Conservation (phyloP, 2,329 filamentous ascomycete species). For the Alternaria sp. region DNA sequence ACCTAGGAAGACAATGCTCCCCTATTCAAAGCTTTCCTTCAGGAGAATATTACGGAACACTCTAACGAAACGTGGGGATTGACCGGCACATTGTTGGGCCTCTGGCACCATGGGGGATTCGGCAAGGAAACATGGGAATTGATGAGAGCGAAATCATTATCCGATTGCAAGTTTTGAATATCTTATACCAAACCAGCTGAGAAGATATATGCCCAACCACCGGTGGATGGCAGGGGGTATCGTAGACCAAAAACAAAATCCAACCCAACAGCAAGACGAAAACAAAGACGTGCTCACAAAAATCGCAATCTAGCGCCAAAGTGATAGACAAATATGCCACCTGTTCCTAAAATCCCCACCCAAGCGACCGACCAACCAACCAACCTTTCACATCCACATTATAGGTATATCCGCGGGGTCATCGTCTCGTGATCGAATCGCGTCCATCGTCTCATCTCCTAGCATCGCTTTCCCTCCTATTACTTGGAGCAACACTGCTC, state of each 20-base stretch:
- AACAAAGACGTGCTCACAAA: conserved; percentile 1
- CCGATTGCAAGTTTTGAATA: no score
- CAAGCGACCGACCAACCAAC: background rate
- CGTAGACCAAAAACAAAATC: conserved; percentile 6
- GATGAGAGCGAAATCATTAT: no score
- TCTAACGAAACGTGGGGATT: no score
- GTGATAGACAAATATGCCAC: conserved; percentile 1
- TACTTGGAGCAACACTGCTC: conserved; percentile 15
- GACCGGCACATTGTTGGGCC: no score
- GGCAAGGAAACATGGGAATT: no score
- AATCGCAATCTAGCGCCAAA: background rate
- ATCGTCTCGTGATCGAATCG: background rate
- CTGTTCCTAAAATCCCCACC: background rate
- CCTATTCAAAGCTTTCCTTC: no score
- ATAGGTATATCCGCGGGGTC: background rate
- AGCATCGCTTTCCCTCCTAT: conserved; percentile 16
- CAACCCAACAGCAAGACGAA: background rate
- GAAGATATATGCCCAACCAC: conserved; percentile 16
- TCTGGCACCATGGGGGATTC: no score
- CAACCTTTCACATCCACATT: background rate
- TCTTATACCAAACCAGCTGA: background rate
- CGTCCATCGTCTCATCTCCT: background rate
- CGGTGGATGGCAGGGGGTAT: conserved; percentile 21
- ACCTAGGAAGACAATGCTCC: no score
- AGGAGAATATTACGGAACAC: no score